Evolutionary conservation across 2,329 filamentous ascomycete genomes (phyloP).

Genomic region (Lachnellula cervina): DNA sequence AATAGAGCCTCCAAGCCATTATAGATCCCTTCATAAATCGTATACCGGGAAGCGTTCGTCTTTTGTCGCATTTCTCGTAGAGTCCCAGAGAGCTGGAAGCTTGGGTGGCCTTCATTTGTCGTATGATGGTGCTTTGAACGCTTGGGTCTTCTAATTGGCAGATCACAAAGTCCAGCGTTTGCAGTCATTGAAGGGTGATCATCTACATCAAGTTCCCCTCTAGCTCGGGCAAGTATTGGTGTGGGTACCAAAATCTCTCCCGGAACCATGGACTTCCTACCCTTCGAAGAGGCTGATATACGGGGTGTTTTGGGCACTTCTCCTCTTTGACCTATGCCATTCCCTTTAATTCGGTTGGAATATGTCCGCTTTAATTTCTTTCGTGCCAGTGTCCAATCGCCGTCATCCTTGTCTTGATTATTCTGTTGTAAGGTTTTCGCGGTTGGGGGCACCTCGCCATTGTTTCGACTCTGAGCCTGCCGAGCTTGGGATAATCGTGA

Average conservation of each 20-base stretch:
- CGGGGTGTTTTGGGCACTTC: constrained; percentile 1
- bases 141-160: constrained; percentile 1
- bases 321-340: not conserved
- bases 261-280: constrained; percentile 15
- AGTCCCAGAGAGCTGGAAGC: constrained; percentile 25
- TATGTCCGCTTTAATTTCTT: constrained; percentile 30
- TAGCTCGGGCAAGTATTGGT: constrained; percentile 28
- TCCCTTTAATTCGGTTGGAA: constrained; percentile 17
- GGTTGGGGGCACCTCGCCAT: not conserved
- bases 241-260: constrained; percentile 31
- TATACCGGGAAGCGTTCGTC: constrained; percentile 29
- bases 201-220: constrained; percentile 8
- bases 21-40: constrained; percentile 42
- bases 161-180: not conserved
- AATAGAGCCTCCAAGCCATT: constrained; percentile 42
- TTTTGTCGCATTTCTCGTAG: constrained; percentile 33
- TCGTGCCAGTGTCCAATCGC: constrained; percentile 21
- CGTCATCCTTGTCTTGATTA: constrained; percentile 8
- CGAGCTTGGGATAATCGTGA: constrained; percentile 10
- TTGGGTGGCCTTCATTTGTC: constrained; percentile 10
- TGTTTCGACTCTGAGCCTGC: not conserved
- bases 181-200: not conserved
- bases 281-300: not conserved
- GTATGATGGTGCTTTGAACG: constrained; percentile 3
- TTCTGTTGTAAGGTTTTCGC: not conserved